These are phyloP conservation scores for Monilinia aucupariae DNA, from an alignment of 2,329 filamentous ascomycete genomes.

Conservation along the genomic window DNA sequence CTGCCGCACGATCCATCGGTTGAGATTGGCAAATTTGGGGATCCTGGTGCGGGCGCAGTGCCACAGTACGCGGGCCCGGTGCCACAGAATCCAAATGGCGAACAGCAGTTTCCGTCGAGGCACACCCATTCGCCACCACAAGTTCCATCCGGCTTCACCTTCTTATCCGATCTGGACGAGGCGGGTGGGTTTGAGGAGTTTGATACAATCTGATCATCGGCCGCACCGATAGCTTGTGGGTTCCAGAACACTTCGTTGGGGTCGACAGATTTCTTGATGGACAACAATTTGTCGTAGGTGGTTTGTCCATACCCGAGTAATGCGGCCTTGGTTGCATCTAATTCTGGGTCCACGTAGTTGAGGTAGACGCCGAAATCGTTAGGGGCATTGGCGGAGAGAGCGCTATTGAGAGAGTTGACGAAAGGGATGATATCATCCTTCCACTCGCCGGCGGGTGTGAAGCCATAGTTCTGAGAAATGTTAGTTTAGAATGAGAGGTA, in stretches of 20 bases:
- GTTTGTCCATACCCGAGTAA: constrained; percentile 8
- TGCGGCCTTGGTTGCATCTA: constrained; percentile 4
- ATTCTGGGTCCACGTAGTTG: constrained; percentile 18
- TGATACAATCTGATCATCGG: too few species aligned
- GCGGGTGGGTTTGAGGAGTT: too few species aligned
- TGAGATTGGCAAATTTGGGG: neutral
- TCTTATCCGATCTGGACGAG: too few species aligned
- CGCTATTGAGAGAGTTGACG: constrained; percentile 19
- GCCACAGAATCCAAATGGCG: too few species aligned
- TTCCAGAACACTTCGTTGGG: constrained; percentile 20
- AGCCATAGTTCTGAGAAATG: constrained; percentile 16
- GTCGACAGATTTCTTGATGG: constrained; percentile 15
- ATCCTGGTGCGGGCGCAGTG: too few species aligned
- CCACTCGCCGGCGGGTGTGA: neutral
- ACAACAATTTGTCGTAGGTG: constrained; percentile 17
- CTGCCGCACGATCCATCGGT: constrained; percentile 5
- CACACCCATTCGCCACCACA: too few species aligned
- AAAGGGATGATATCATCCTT: constrained; percentile 1
- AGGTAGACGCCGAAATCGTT: constrained; percentile 20
- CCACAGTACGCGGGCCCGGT: too few species aligned
- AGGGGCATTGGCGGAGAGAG: constrained; percentile 20
- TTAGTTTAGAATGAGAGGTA: neutral
- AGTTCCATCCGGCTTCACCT: too few species aligned
- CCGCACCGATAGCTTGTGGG: constrained; percentile 16
- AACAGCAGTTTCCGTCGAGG: neutral